Conservation (phyloP, 306 rosid species). For the Quercus mongolica region DNA sequence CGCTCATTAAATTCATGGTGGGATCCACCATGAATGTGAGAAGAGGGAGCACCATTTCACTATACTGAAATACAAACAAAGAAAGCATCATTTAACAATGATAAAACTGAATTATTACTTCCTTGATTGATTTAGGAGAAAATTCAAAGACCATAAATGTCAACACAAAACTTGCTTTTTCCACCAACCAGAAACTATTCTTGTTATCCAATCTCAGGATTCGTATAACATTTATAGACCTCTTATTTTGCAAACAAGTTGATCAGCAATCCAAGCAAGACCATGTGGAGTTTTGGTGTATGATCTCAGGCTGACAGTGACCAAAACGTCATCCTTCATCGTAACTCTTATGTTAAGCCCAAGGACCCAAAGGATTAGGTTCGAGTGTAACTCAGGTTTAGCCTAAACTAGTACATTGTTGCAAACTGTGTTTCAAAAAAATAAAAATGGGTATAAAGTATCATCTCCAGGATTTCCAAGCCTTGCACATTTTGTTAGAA, state of each 20-base stretch:
- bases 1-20: too few species aligned
- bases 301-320: neutral
- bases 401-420: neutral
- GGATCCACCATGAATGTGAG: too few species aligned
- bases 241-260: neutral
- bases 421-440: too few species aligned
- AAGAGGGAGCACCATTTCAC: too few species aligned
- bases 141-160: neutral
- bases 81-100: neutral
- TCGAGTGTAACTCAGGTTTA: neutral
- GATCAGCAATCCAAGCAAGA: neutral
- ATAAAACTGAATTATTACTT: neutral
- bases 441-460: neutral
- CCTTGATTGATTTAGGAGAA: neutral
- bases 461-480: slow-evolving; percentile 77
- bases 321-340: neutral
- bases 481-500: slow-evolving; percentile 60
- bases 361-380: neutral
- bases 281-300: neutral
- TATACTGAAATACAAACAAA: neutral
- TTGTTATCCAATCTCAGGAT: neutral
- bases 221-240: neutral
- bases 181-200: neutral
- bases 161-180: neutral
- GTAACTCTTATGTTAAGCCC: neutral